Evolutionary conservation across 108 stramenopile genomes (phyloP), one percentile per base, ranked within the genome.

Genomic region (Pseudonitzschia pungens): DNA sequence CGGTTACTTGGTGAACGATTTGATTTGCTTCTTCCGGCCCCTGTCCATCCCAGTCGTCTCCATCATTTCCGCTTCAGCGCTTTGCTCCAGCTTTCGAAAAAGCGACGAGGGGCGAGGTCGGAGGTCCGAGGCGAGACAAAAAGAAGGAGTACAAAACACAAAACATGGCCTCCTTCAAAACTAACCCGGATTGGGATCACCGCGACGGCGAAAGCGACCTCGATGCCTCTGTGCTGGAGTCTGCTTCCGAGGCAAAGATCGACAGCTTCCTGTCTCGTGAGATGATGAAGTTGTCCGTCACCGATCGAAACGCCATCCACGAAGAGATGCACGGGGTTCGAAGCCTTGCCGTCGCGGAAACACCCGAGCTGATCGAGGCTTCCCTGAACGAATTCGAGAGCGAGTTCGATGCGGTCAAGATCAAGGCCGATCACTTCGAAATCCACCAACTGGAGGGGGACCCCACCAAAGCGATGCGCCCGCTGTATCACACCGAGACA

Each of bases 401-500:
- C 8, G 31, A 11, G 18, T 29, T 63, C 33, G 32, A 63, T 22
- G 24, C 12, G 54, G 26, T 55, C 45, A 48, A 48, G 45, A 18
- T 2, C 14, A 48, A 12, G 45, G 45, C 45, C 45, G 18, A 48
- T 48, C 45, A 48, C 45, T 4, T 18, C 14, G 45, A 48, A 18
- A 48, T 48, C 14, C 45, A 48, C 14, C 7, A 11, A 11, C 45
- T 48, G 45, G 45, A 2, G 45, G 45, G 18, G 18, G 45, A 48
- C 1, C 14, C 45, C 14, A 48, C 36, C 36, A 48, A 4, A 48
- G 10, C 45, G 2, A 1, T 12, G 18, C 45, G 1, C 16, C 16
- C 18, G 14, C 3, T 84, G n/a, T n/a, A n/a, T n/a, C n/a, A 84
- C 42, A 77, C 80, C 4, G 50, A 26, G 11, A 52, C 43, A 9